Conservation (phyloP, 2,329 filamentous ascomycete species). For the Fusarium pseudograminearum region DNA sequence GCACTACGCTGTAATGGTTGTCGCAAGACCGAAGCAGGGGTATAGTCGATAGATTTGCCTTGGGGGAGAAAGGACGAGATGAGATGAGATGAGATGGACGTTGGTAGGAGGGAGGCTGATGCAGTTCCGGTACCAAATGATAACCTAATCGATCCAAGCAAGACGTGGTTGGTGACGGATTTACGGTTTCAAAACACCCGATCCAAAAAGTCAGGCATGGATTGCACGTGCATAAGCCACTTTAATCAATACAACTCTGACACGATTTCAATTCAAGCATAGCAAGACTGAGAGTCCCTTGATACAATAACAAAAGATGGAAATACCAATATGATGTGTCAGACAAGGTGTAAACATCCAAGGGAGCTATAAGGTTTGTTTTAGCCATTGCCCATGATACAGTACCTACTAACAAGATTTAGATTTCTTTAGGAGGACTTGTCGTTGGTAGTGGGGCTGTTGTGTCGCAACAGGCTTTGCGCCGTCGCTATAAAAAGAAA, state of each 20-base stretch:
- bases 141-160: constrained; percentile 27
- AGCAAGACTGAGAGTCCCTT: not conserved
- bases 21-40: constrained; percentile 9
- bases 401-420: not conserved
- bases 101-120: constrained; percentile 36
- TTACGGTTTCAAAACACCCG: constrained; percentile 41
- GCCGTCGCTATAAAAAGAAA: constrained; percentile 40
- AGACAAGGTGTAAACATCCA: not conserved
- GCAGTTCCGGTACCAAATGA: constrained; percentile 20
- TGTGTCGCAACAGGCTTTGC: constrained; percentile 22
- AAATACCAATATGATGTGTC: not conserved
- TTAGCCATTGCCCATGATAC: not conserved
- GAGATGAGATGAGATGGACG: constrained; percentile 7
- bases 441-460: constrained; percentile 29
- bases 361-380: constrained; percentile 4
- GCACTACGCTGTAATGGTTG: not conserved
- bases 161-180: constrained; percentile 38
- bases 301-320: not conserved
- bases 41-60: constrained; percentile 25
- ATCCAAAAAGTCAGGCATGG: constrained; percentile 29
- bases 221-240: constrained; percentile 42
- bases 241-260: constrained; percentile 26
- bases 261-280: constrained; percentile 1
- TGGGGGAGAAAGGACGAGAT: not conserved
- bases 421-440: not conserved